phyloP scores from a whole-genome alignment of 306 rosid genomes.

The Cicer yamashitae region DNA sequence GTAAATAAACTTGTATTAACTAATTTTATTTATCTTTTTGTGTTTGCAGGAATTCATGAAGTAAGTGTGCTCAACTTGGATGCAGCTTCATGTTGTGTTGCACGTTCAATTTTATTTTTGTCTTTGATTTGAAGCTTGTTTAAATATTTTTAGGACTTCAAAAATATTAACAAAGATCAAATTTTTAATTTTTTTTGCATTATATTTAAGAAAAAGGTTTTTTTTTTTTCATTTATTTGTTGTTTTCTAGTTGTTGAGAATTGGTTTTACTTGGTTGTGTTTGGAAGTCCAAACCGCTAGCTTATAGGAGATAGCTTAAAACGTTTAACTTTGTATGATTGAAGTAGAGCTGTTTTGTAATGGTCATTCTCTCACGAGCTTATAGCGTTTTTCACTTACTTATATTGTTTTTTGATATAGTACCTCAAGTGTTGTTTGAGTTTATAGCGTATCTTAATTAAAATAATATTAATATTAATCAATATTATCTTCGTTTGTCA shows the following conservation, averaged over 20 bases:
- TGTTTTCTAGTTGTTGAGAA: not conserved
- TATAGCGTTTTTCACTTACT: no score
- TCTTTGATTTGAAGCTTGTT: constrained; percentile 20
- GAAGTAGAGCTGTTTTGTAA: no score
- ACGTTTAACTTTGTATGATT: no score
- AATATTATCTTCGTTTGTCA: no score
- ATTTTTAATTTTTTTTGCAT: not conserved
- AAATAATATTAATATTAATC: no score
- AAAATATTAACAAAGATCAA: not conserved
- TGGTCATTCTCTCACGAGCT: no score
- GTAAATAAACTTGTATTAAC: not conserved
- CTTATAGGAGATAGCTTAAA: no score
- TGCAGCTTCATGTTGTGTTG: constrained; percentile 30
- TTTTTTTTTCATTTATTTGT: not conserved
- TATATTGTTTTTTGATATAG: no score
- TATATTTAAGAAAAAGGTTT: not conserved
- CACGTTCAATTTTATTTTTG: constrained; percentile 3
- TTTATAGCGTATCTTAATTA: no score
- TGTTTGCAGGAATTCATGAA: constrained; percentile 95
- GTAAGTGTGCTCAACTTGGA: constrained; percentile 63
- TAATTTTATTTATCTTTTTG: constrained; percentile 8
- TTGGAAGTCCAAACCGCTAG: no score
- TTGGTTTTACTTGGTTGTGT: not conserved
- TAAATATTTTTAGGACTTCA: not conserved
- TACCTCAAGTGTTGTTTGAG: no score